Evolutionary conservation across 1,139 yeast species (phyloP), one percentile per base, ranked within the genome.

Genomic region (Kodamaea derodonti): DNA sequence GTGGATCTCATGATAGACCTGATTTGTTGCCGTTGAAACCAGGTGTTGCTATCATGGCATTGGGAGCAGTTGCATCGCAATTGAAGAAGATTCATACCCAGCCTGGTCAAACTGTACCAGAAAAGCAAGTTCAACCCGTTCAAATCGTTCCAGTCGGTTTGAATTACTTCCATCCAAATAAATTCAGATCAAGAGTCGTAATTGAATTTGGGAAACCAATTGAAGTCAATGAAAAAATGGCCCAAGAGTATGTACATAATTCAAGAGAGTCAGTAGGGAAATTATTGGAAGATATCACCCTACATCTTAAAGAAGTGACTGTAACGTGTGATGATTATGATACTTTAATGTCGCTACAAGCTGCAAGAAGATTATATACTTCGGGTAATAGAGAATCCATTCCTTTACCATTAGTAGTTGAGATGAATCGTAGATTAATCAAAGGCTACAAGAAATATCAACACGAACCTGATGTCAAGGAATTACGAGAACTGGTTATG

Each of bases 41-140:
- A 0, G 98, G 98, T 38, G 97, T 92, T 13, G 97, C 97, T 2
- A 83, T 92, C 34, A 92, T 92, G 97, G 97, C 97, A 0, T 65
- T 92, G 14, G 97, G 97, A 14, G 94, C 97, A 0, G 74, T 86
- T 39, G 50, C 46, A 1, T 36, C 43, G 11, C 46, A 46, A 38
- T 30, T 48, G 27, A 45, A 48, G 23, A 45, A 51, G 4, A n/a
- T n/a, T n/a, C n/a, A n/a, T n/a, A n/a, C n/a, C n/a, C n/a, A n/a
- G n/a, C n/a, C n/a, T n/a, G n/a, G n/a, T n/a, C 34, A 37, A 2
- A 43, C 45, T 14, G 38, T 48, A n/a, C 27, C 32, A 3, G 34
- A 29, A 12, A 33, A 44, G 14, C 14, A 29, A 4, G 32, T 43
- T 9, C 37, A 40, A 3, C 43, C 47, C 33, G 88, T 92, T 7